phyloP scores from a whole-genome alignment of 139 green algal species.

The Edaphochlamys debaryana region DNA sequence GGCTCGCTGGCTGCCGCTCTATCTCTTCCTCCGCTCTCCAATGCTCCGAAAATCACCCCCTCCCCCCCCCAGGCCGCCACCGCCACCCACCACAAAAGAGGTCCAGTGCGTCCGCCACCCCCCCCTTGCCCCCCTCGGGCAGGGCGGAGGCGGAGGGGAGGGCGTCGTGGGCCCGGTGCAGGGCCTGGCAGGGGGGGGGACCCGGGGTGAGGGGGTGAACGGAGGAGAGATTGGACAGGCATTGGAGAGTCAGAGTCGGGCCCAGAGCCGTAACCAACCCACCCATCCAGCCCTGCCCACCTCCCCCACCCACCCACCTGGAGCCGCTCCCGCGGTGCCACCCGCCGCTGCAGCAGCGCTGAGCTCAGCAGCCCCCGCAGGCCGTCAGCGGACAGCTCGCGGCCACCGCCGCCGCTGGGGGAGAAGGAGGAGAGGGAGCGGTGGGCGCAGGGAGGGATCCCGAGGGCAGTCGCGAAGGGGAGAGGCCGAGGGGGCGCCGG shows the following conservation, averaged over 20 bases:
- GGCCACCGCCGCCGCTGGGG: background rate
- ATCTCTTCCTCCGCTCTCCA: no score
- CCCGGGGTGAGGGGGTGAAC: background rate
- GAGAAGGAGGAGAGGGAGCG: background rate
- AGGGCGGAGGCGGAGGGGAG: constrained; percentile 8
- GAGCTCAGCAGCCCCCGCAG: background rate
- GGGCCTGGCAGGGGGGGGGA: background rate
- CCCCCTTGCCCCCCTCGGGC: background rate
- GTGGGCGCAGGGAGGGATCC: background rate
- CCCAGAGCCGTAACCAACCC: no score
- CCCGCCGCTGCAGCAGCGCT: constrained; percentile 20
- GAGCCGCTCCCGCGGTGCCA: constrained; percentile 23
- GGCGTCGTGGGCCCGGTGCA: constrained; percentile 23
- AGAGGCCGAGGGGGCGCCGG: no score
- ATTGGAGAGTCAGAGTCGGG: no score
- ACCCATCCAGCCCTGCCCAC: background rate
- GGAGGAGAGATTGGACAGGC: background rate
- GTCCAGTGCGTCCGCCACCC: background rate
- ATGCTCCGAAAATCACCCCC: no score
- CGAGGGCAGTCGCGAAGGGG: background rate
- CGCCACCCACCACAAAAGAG: no score
- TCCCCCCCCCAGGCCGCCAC: no score
- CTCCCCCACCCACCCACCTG: background rate
- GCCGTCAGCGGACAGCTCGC: constrained; percentile 7
- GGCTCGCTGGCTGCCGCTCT: no score